These are phyloP conservation scores for Knufia petricola DNA, from an alignment of 2,329 filamentous ascomycete genomes.

Conservation along the genomic window DNA sequence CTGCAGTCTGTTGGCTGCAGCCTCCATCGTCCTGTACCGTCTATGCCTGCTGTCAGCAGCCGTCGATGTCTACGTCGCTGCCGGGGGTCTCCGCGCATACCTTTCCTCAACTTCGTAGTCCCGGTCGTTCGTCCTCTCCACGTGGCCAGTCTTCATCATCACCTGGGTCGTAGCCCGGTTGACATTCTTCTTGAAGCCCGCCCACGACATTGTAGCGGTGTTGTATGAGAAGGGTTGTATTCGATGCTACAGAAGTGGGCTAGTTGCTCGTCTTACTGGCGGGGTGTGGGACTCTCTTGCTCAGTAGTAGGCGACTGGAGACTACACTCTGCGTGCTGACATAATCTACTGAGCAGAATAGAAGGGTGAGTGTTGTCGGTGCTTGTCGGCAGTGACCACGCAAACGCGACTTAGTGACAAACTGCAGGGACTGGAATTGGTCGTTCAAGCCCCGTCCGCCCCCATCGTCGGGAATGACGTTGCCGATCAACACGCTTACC, in stretches of 20 bases:
- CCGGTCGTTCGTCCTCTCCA: conserved; percentile 96
- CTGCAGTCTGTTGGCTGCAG: conserved; percentile 80
- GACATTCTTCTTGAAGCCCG: conserved; percentile 91
- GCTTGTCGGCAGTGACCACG: background rate
- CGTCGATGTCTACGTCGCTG: conserved; percentile 1
- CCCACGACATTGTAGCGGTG: conserved; percentile 22
- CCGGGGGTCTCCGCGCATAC: conserved; percentile 42
- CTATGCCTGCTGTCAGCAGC: conserved; percentile 37
- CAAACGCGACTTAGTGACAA: no score
- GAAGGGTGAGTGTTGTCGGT: background rate
- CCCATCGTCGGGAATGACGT: no score
- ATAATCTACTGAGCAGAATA: background rate
- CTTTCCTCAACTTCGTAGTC: conserved; percentile 97
- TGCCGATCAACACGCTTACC: no score
- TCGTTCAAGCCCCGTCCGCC: no score
- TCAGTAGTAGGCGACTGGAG: no score
- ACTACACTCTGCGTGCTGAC: no score
- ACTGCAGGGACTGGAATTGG: no score
- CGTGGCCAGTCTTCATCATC: conserved; percentile 99
- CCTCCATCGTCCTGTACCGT: conserved; percentile 95
- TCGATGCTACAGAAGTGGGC: no score
- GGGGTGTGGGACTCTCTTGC: no score
- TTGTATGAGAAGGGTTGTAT: background rate
- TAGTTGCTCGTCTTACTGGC: no score
- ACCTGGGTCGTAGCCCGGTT: conserved; percentile 98